Evolutionary conservation across 2,329 filamentous ascomycete genomes (phyloP).

Genomic region (Monosporascus sp.): DNA sequence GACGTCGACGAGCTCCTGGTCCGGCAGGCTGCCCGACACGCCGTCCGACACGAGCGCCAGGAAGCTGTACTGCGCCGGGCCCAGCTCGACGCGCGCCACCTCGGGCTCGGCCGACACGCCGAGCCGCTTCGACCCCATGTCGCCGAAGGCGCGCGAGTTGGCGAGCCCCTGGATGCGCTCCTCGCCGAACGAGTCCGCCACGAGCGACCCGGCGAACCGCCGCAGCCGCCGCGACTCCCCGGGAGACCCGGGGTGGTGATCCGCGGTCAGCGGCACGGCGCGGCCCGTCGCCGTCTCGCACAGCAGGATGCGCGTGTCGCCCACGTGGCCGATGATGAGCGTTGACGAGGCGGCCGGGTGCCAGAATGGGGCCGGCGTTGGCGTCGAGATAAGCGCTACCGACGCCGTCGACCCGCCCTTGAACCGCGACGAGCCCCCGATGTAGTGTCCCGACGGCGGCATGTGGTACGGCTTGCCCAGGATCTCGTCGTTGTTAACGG

Average conservation of each 20-base stretch:
- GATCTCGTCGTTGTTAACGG: conserved; percentile 80
- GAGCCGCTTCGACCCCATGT: conserved; percentile 85
- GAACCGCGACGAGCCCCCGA: conserved; percentile 75
- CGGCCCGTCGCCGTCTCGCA: conserved; percentile 81
- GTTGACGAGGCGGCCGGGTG: conserved; percentile 82
- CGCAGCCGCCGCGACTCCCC: conserved; percentile 77
- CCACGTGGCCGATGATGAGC: conserved; percentile 82
- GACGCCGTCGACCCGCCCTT: conserved; percentile 92
- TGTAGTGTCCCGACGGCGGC: conserved; percentile 52
- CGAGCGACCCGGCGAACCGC: conserved; percentile 76
- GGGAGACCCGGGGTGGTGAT: conserved; percentile 89
- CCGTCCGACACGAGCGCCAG: conserved; percentile 85
- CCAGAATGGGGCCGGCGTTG: conserved; percentile 90
- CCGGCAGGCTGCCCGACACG: conserved; percentile 75
- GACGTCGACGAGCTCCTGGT: conserved; percentile 95
- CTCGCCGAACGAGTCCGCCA: conserved; percentile 95
- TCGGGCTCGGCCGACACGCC: conserved; percentile 94
- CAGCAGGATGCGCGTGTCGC: conserved; percentile 85
- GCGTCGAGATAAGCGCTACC: conserved; percentile 84
- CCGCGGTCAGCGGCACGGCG: conserved; percentile 75
- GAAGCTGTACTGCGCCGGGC: conserved; percentile 82
- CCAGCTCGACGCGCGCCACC: conserved; percentile 71
- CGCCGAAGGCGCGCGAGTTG: conserved; percentile 91
- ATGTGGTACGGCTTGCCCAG: conserved; percentile 56
- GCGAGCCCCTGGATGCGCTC: conserved; percentile 90